Evolutionary conservation across 1,284 basidiomycete genomes (phyloP).

Genomic region (Athelia sp.): DNA sequence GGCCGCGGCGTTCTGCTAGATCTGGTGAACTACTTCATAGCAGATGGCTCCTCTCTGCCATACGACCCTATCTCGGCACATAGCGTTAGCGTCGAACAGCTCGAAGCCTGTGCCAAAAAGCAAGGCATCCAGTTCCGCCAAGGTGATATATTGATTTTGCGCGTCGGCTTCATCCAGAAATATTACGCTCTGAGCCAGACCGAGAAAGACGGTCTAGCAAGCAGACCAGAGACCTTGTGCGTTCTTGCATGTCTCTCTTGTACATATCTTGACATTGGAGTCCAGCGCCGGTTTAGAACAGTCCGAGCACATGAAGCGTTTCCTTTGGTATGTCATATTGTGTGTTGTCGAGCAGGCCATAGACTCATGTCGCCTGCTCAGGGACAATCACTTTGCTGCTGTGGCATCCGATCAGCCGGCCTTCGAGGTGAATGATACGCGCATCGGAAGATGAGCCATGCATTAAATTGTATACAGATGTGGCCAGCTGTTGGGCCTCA

Average conservation of each 20-base stretch:
- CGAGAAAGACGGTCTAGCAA: constrained; percentile 41
- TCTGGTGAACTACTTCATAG: constrained; percentile 49
- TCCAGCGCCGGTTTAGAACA: constrained; percentile 64
- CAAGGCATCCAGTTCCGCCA: constrained; percentile 55
- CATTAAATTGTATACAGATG: constrained; percentile 26
- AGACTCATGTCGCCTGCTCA: constrained; percentile 20
- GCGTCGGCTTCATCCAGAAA: constrained; percentile 64
- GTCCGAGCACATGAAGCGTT: constrained; percentile 65
- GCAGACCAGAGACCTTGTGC: constrained; percentile 46
- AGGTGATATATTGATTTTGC: constrained; percentile 57
- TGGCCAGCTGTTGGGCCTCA: constrained; percentile 47
- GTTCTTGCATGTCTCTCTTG: constrained; percentile 3
- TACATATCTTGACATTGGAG: constrained; percentile 5
- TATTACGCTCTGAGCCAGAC: constrained; percentile 42
- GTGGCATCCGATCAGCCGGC: constrained; percentile 72
- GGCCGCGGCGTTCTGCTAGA: constrained; percentile 69
- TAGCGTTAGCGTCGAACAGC: constrained; percentile 47
- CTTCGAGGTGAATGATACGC: constrained; percentile 45
- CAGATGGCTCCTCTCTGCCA: constrained; percentile 36
- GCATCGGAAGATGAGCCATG: constrained; percentile 9
- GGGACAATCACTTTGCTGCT: constrained; percentile 77
- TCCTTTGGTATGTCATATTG: constrained; percentile 47
- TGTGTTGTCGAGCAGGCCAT: constrained; percentile 12
- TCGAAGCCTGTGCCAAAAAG: constrained; percentile 57
- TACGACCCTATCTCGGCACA: constrained; percentile 67